phyloP scores from a whole-genome alignment of 2,329 filamentous ascomycete species.

The Lomentospora prolificans region DNA sequence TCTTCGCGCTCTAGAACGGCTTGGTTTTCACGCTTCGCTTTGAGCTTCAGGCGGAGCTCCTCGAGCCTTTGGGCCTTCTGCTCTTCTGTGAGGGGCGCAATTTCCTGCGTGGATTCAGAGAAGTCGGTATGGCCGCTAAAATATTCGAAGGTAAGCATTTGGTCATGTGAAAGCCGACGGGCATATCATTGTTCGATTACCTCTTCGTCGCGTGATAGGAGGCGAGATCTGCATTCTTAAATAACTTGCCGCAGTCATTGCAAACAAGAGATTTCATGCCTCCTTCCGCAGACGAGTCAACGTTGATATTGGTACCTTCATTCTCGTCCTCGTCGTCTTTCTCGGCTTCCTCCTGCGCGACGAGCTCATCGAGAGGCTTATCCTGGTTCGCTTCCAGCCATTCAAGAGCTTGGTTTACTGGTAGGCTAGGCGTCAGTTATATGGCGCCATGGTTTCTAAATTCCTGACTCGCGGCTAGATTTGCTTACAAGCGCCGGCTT shows the following conservation, averaged over 20 bases:
- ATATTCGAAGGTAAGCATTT: background rate
- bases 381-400: constrained; percentile 93
- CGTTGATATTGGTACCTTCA: constrained; percentile 46
- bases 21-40: constrained; percentile 60
- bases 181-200: constrained; percentile 26
- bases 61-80: constrained; percentile 75
- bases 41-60: constrained; percentile 62
- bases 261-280: constrained; percentile 72
- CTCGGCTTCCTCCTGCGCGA: constrained; percentile 27
- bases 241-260: constrained; percentile 90
- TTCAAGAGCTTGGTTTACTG: constrained; percentile 43
- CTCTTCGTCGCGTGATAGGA: constrained; percentile 89
- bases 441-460: too few relatives aligned
- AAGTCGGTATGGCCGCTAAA: constrained; percentile 76
- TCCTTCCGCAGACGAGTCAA: constrained; percentile 59
- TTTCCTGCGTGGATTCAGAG: constrained; percentile 83
- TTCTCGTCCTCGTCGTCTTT: constrained; percentile 39
- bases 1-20: constrained; percentile 69
- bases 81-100: constrained; percentile 82
- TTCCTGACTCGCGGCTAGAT: too few relatives aligned
- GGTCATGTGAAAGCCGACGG: background rate
- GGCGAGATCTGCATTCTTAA: constrained; percentile 70
- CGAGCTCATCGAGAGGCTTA: constrained; percentile 73
- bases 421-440: too few relatives aligned
- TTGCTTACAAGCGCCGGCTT: constrained; percentile 69